phyloP scores from a whole-genome alignment of 2,329 filamentous ascomycete genomes.

The Colletotrichum orbiculare region DNA sequence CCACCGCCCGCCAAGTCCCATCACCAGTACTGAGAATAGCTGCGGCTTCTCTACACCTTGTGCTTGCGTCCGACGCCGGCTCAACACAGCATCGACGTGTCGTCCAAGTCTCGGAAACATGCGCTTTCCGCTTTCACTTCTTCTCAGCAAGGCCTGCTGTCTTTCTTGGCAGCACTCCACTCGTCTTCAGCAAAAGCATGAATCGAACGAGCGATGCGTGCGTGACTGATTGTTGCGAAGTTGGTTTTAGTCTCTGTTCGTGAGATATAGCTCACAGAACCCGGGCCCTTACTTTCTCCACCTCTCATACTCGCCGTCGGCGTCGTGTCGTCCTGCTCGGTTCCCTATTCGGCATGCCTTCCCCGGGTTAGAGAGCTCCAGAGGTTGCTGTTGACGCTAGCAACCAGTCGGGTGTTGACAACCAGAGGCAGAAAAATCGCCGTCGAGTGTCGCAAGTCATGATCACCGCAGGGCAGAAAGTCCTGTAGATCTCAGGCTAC shows the following conservation, averaged over 20 bases:
- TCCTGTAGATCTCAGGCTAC: conserved; percentile 13
- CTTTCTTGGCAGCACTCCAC: conserved; percentile 22
- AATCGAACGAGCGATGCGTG: conserved; percentile 10
- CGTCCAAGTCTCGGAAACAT: conserved; percentile 4
- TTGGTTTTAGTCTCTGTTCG: conserved; percentile 9
- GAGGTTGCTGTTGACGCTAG: not conserved
- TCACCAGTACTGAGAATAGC: not conserved
- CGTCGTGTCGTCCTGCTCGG: conserved; percentile 17
- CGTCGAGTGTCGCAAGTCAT: not conserved
- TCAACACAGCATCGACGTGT: conserved; percentile 1
- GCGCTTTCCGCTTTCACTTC: not conserved
- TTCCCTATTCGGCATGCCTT: conserved; percentile 20
- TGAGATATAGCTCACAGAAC: conserved; percentile 27
- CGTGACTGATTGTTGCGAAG: conserved; percentile 17
- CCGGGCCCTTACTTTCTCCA: conserved; percentile 28
- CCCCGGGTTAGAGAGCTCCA: conserved; percentile 26
- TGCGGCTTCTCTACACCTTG: conserved; percentile 10
- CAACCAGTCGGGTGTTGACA: not conserved
- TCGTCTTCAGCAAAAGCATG: conserved; percentile 22
- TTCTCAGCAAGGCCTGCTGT: not conserved
- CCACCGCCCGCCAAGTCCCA: not conserved
- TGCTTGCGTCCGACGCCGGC: not conserved
- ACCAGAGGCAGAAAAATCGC: conserved; percentile 3
- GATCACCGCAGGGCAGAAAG: not conserved
- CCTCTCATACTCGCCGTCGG: conserved; percentile 12